Evolutionary conservation across 345 rosid genomes (phyloP).

Genomic region (Lumnitzera racemosa): DNA sequence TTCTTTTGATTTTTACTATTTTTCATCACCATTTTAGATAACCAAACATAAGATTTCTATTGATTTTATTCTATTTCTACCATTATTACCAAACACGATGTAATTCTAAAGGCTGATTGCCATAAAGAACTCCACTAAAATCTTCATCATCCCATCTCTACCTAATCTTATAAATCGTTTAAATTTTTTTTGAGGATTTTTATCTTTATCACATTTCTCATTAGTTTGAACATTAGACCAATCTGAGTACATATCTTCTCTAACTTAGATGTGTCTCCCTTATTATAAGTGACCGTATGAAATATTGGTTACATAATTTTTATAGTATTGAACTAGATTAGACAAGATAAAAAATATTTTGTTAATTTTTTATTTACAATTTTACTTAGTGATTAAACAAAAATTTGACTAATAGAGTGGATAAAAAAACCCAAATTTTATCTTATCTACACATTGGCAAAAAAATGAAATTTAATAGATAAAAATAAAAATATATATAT

Average conservation of each 20-base stretch:
- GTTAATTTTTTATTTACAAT: constrained; percentile 24
- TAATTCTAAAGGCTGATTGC: constrained; percentile 37
- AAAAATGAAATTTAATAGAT: too few species aligned
- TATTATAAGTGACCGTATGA: constrained; percentile 37
- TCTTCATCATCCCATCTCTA: constrained; percentile 21
- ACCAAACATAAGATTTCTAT: too few species aligned
- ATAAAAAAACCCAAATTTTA: too few species aligned
- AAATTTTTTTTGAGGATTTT: constrained; percentile 34
- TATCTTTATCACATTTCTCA: constrained; percentile 32
- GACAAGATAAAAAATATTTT: too few species aligned
- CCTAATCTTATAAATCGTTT: constrained; percentile 31
- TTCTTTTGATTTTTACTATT: too few species aligned
- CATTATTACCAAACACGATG: constrained; percentile 6
- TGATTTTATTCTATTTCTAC: too few species aligned
- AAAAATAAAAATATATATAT: too few species aligned
- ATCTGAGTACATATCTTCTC: constrained; percentile 31
- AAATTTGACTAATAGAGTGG: too few species aligned
- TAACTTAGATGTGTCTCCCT: constrained; percentile 22
- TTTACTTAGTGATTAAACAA: too few species aligned
- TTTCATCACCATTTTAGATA: too few species aligned
- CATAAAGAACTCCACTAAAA: constrained; percentile 18
- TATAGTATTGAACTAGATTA: not conserved
- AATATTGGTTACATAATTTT: not conserved
- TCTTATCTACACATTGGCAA: too few species aligned
- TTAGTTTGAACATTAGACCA: constrained; percentile 29